These are phyloP conservation scores for Pichia sp. DNA, from an alignment of 1,139 yeast species.

Conservation along the genomic window DNA sequence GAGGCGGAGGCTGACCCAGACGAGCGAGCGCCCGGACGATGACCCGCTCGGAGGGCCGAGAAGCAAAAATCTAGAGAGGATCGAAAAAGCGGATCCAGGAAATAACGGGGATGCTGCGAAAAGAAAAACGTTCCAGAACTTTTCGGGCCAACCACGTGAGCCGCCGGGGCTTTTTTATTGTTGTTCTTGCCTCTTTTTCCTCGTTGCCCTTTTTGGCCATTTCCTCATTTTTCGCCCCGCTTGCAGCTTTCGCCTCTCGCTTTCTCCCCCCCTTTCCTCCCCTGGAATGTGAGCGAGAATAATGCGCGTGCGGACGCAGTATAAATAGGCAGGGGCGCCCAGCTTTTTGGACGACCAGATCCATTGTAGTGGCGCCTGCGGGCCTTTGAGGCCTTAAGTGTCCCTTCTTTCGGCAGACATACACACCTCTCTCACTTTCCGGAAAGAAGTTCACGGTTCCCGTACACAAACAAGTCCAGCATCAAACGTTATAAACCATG, in stretches of 20 bases:
- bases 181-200: not conserved
- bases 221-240: not conserved
- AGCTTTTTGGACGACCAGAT: not conserved
- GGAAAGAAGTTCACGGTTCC: not conserved
- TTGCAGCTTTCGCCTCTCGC: not conserved
- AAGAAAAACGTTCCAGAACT: not conserved
- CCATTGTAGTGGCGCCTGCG: not conserved
- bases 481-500: conserved; percentile 4
- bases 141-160: not conserved
- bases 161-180: not conserved
- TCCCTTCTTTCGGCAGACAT: conserved; percentile 3
- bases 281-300: not conserved
- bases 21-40: too few species aligned
- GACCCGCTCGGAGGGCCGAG: too few species aligned
- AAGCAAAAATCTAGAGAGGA: too few species aligned
- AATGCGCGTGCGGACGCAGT: not conserved
- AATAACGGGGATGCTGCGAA: not conserved
- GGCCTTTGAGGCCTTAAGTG: not conserved
- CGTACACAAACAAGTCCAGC: not conserved
- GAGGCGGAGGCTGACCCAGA: too few species aligned
- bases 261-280: not conserved
- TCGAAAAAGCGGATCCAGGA: not conserved
- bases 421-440: not conserved
- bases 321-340: not conserved
- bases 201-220: not conserved